Percentiles rank a stretch among this genome's conserved stretches.
These are phyloP conservation scores for Daphne laureola DNA, from an alignment of 441 rosid species.

Conservation along the genomic window DNA sequence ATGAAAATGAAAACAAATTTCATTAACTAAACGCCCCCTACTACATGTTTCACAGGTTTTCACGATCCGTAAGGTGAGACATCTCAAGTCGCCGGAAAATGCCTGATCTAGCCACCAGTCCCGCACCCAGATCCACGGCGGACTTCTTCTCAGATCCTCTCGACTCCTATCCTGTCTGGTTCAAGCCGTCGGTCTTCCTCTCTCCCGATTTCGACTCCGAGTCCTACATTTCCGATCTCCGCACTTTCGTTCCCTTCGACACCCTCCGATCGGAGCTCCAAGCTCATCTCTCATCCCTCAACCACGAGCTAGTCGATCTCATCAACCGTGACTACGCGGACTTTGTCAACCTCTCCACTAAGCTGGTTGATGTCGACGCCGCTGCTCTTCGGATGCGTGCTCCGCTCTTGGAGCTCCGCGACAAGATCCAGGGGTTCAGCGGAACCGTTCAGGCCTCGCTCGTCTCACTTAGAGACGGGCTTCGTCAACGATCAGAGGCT, in stretches of 20 bases:
- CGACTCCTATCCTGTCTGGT: constrained; percentile 86
- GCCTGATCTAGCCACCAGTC: constrained; percentile 40
- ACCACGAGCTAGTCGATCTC: constrained; percentile 84
- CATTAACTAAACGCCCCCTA: too few species aligned
- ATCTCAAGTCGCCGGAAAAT: constrained; percentile 17
- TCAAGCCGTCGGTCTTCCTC: constrained; percentile 79
- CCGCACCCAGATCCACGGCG: constrained; percentile 74
- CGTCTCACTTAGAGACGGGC: constrained; percentile 57
- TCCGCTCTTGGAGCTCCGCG: constrained; percentile 79
- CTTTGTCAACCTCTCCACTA: constrained; percentile 87
- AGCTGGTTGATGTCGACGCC: constrained; percentile 88
- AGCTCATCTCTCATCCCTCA: constrained; percentile 72
- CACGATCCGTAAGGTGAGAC: too few species aligned
- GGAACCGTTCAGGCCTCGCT: constrained; percentile 60
- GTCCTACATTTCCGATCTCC: constrained; percentile 84
- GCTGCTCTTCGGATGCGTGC: constrained; percentile 93
- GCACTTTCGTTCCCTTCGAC: constrained; percentile 87
- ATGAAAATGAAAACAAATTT: too few species aligned
- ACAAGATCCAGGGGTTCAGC: constrained; percentile 77
- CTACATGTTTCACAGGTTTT: too few species aligned
- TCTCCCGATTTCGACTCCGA: constrained; percentile 78
- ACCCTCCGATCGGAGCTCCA: constrained; percentile 94
- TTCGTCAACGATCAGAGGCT: constrained; percentile 92
- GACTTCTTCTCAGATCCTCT: constrained; percentile 88
- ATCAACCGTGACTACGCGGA: constrained; percentile 95